Conservation (phyloP, 1,139 yeast species). For the Geotrichum fermentans region DNA sequence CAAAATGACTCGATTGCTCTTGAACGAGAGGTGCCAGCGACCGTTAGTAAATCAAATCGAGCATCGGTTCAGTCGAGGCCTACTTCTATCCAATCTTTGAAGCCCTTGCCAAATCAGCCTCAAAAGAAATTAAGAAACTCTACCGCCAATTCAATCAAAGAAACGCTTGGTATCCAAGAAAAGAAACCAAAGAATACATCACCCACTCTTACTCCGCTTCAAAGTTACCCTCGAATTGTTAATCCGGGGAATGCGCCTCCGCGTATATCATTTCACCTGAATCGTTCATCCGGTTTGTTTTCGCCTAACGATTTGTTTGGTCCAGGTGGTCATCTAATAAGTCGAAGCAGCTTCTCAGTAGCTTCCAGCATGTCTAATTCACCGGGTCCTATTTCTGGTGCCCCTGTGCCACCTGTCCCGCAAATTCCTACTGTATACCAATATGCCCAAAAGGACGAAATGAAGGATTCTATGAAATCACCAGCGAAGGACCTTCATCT, state of each 20-base stretch:
- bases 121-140: too few species aligned
- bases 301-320: constrained; percentile 12
- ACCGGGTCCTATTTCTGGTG: not conserved
- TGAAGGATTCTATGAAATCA: not conserved
- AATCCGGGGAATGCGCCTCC: constrained; percentile 19
- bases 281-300: constrained; percentile 21
- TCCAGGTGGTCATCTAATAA: not conserved
- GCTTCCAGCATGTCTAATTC: not conserved
- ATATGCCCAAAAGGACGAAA: not conserved
- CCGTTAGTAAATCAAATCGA: too few species aligned
- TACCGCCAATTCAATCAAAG: too few species aligned
- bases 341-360: constrained; percentile 2
- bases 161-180: not conserved
- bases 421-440: constrained; percentile 4
- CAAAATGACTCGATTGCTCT: not conserved
- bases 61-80: too few species aligned
- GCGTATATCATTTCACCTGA: constrained; percentile 24
- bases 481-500: not conserved
- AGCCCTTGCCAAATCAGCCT: too few species aligned
- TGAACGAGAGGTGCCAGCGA: not conserved
- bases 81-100: too few species aligned
- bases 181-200: not conserved
- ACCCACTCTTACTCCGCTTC: not conserved
- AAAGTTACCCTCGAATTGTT: constrained; percentile 1
- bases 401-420: constrained; percentile 11